Conservation (phyloP, 164 flowering plant genomes). For the Sextonia rubra region DNA sequence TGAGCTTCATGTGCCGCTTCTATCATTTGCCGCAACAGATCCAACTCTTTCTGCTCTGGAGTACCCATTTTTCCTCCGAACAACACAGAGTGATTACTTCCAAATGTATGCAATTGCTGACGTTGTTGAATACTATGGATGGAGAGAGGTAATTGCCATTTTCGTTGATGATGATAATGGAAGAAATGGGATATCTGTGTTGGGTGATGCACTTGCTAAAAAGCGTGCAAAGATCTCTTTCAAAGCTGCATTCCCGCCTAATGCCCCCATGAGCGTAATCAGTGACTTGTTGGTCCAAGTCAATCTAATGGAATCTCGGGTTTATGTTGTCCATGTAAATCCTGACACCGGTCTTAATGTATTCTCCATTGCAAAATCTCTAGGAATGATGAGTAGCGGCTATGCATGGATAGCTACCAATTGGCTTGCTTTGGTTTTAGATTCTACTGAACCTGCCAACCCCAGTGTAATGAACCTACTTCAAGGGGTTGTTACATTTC, state of each 20-base stretch:
- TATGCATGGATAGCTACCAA: constrained; percentile 95
- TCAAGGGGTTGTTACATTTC: constrained; percentile 82
- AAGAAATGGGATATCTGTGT: constrained; percentile 62
- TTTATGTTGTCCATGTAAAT: constrained; percentile 74
- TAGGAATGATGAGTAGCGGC: constrained; percentile 61
- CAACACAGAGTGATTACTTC: constrained; percentile 66
- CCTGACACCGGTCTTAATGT: constrained; percentile 66
- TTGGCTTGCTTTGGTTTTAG: constrained; percentile 82
- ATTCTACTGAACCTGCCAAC: constrained; percentile 37
- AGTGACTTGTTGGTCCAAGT: constrained; percentile 42
- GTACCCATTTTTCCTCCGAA: constrained; percentile 68
- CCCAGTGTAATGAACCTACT: constrained; percentile 40
- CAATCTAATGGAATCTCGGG: constrained; percentile 82
- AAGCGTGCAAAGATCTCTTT: constrained; percentile 67
- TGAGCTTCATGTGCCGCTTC: constrained; percentile 76
- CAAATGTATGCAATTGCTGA: constrained; percentile 88
- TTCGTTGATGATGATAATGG: constrained; percentile 89
- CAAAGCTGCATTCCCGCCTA: constrained; percentile 65
- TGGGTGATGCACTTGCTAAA: constrained; percentile 74
- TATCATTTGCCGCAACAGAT: constrained; percentile 86
- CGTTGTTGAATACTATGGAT: constrained; percentile 51
- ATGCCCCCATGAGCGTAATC: constrained; percentile 39
- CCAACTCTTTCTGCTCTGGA: constrained; percentile 79
- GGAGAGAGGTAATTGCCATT: constrained; percentile 88
- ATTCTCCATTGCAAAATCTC: constrained; percentile 57